A percentile compares a stretch with the other conserved stretches of the same genome.
These are phyloP conservation scores for Coemansia sp. DNA, from an alignment of 192 early-diverging fungal species.

Conservation along the genomic window DNA sequence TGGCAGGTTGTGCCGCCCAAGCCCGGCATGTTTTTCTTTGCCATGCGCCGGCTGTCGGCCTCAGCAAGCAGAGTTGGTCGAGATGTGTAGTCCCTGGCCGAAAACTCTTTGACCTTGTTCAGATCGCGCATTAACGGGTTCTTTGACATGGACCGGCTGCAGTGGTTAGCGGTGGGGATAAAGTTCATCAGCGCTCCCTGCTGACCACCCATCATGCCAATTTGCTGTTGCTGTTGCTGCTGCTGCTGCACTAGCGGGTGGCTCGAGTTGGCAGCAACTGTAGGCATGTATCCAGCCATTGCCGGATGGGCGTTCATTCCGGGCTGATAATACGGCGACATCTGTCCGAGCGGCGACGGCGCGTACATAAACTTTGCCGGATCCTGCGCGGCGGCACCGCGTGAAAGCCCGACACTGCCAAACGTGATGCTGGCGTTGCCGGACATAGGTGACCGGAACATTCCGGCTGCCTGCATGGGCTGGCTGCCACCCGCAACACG, in stretches of 20 bases:
- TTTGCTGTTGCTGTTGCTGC: conserved; percentile 1
- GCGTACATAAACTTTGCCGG: conserved; percentile 16
- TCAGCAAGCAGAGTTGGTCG: conserved; percentile 48
- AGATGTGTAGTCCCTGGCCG: conserved; percentile 31
- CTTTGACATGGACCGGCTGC: conserved; percentile 20
- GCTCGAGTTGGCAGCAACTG: not conserved
- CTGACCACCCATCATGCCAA: conserved; percentile 1
- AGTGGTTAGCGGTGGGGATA: conserved; percentile 20
- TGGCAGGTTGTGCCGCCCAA: conserved; percentile 41
- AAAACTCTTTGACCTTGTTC: conserved; percentile 46
- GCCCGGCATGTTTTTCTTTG: conserved; percentile 45
- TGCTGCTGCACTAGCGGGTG: conserved; percentile 3
- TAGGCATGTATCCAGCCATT: conserved; percentile 8
- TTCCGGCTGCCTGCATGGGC: not conserved
- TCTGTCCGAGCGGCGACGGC: conserved; percentile 36
- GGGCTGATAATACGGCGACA: conserved; percentile 12
- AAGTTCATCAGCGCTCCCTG: conserved; percentile 27
- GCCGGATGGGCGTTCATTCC: conserved; percentile 4
- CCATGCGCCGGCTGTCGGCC: conserved; percentile 33
- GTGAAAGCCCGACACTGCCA: conserved; percentile 17
- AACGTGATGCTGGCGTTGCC: conserved; percentile 10
- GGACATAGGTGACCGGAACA: conserved; percentile 5
- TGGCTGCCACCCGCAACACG: not conserved
- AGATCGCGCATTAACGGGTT: conserved; percentile 51
- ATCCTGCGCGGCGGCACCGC: conserved; percentile 4